Evolutionary conservation across 495 filamentous ascomycete species (phyloP).

Genomic region (Aspergillus cristatus): DNA sequence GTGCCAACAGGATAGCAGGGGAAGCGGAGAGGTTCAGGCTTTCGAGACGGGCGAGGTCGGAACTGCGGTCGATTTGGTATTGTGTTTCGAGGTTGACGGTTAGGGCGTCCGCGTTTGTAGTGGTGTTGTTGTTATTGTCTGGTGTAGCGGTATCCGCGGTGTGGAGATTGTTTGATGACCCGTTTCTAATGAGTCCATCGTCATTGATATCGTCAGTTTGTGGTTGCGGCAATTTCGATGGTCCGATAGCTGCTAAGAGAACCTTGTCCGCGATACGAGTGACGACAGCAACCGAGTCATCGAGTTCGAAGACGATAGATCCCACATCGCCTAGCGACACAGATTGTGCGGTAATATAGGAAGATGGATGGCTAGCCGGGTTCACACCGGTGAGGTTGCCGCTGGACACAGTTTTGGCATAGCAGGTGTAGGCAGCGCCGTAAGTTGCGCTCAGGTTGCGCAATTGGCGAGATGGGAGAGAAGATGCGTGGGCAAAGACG

Average conservation of each 20-base stretch:
- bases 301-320: constrained; percentile 41
- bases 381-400: constrained; percentile 41
- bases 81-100: constrained; percentile 27
- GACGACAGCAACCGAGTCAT: constrained; percentile 37
- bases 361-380: constrained; percentile 38
- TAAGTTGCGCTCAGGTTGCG: constrained; percentile 41
- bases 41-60: constrained; percentile 31
- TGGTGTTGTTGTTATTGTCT: constrained; percentile 8
- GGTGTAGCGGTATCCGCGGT: constrained; percentile 1
- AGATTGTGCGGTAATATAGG: constrained; percentile 39
- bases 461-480: constrained; percentile 32
- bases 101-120: constrained; percentile 6
- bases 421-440: constrained; percentile 40
- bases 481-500: constrained; percentile 37
- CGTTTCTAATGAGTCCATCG: neutral
- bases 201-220: neutral
- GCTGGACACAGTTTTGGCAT: constrained; percentile 36
- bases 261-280: constrained; percentile 39
- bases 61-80: constrained; percentile 34
- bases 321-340: constrained; percentile 41
- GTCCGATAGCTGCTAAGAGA: constrained; percentile 35
- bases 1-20: constrained; percentile 31
- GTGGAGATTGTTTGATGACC: constrained; percentile 1
- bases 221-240: constrained; percentile 17
- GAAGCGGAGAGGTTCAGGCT: constrained; percentile 35